These are phyloP conservation scores for Aspergillus thermomutatus DNA, from an alignment of 2,329 filamentous ascomycete species.

Conservation along the genomic window DNA sequence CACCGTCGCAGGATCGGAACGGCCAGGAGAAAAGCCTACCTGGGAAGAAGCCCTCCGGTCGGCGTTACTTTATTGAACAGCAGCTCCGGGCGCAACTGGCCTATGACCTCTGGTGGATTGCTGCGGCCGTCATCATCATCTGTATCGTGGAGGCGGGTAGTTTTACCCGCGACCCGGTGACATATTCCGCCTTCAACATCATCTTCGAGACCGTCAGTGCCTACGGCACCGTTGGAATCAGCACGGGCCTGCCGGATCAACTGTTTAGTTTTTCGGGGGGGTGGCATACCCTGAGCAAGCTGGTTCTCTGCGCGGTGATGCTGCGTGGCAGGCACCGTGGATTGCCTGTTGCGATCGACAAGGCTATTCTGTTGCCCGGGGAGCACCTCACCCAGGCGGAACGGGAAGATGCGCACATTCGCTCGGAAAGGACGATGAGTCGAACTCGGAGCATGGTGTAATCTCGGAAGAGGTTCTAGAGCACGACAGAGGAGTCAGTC, in stretches of 20 bases:
- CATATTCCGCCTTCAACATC: constrained; percentile 55
- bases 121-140: constrained; percentile 56
- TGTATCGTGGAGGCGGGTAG: constrained; percentile 55
- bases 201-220: constrained; percentile 36
- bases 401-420: constrained; percentile 22
- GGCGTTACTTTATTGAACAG: constrained; percentile 43
- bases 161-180: constrained; percentile 48
- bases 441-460: neutral
- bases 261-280: constrained; percentile 53
- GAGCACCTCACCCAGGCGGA: constrained; percentile 29
- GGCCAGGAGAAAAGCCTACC: too few species aligned
- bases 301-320: constrained; percentile 55
- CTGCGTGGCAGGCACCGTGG: constrained; percentile 52
- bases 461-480: too few species aligned
- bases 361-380: constrained; percentile 38
- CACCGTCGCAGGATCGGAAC: too few species aligned
- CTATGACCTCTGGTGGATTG: constrained; percentile 64
- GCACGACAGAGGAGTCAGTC: too few species aligned
- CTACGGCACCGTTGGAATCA: constrained; percentile 57
- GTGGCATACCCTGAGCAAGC: constrained; percentile 51
- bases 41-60: constrained; percentile 33
- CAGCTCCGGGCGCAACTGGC: constrained; percentile 59
- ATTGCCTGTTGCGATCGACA: constrained; percentile 51
- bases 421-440: neutral
- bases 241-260: constrained; percentile 50